A percentile compares a stretch with the other conserved stretches of the same genome.
phyloP scores from a whole-genome alignment of 2,329 filamentous ascomycete genomes.

The Berkeleyomyces basicola region DNA sequence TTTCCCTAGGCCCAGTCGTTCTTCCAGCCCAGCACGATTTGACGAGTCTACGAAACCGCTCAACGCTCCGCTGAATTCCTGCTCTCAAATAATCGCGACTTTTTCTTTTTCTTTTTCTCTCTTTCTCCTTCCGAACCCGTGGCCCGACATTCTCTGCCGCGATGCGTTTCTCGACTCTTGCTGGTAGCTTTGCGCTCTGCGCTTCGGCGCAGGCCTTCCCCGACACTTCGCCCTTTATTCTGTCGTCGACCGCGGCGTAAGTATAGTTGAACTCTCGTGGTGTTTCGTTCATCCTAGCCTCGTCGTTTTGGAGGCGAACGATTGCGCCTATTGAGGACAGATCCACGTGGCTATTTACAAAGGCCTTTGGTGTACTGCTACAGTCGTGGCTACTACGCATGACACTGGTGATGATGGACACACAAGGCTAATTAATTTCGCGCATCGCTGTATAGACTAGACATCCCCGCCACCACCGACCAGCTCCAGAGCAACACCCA shows the following conservation, averaged over 20 bases:
- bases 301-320: background rate
- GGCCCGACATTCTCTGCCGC: slow-evolving; percentile 15
- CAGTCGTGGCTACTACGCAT: background rate
- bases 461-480: slow-evolving; percentile 20
- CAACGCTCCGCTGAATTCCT: background rate
- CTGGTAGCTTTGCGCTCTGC: slow-evolving; percentile 36
- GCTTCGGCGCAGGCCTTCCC: slow-evolving; percentile 54
- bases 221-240: slow-evolving; percentile 75
- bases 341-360: background rate
- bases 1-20: background rate
- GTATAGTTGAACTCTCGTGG: slow-evolving; percentile 19
- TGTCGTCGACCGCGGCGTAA: slow-evolving; percentile 74
- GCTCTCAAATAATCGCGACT: background rate
- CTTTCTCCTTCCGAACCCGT: background rate
- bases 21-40: background rate
- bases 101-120: no score
- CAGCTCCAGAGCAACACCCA: slow-evolving; percentile 31
- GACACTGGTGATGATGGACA: background rate
- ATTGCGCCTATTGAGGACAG: background rate
- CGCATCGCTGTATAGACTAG: slow-evolving; percentile 20
- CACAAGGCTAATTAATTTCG: slow-evolving; percentile 14
- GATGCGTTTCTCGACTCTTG: slow-evolving; percentile 40
- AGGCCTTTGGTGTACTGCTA: background rate
- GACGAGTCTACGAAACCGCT: background rate
- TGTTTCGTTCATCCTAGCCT: background rate